Evolutionary conservation across 2,329 filamentous ascomycete genomes (phyloP).

Genomic region (Pestalotiopsis sp.): DNA sequence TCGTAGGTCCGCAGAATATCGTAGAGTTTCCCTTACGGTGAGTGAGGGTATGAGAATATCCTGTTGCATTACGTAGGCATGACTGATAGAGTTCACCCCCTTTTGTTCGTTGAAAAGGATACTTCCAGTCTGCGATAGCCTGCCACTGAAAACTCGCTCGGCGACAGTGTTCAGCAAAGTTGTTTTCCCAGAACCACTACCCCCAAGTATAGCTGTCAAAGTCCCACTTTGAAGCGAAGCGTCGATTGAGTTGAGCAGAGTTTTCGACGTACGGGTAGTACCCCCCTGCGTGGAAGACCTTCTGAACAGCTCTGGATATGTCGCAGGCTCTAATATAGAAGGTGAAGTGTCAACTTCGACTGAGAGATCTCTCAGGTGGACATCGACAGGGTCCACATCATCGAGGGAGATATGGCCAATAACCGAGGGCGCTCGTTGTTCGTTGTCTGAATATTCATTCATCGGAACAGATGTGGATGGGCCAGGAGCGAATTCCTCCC

Average conservation of each 20-base stretch:
- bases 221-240: constrained; percentile 67
- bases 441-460: not conserved
- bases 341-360: constrained; percentile 62
- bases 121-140: constrained; percentile 53
- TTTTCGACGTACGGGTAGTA: constrained; percentile 40
- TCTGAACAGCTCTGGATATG: constrained; percentile 43
- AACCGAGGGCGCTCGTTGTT: not conserved
- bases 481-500: constrained; percentile 9
- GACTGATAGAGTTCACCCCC: constrained; percentile 56
- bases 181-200: constrained; percentile 74
- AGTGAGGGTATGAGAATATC: constrained; percentile 73
- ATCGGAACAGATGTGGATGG: constrained; percentile 11
- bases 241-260: constrained; percentile 63
- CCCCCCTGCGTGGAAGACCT: constrained; percentile 31
- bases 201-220: constrained; percentile 75
- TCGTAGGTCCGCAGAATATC: constrained; percentile 72
- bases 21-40: constrained; percentile 75
- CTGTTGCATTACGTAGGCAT: constrained; percentile 76
- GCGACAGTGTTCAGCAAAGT: constrained; percentile 72
- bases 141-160: constrained; percentile 62
- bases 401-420: constrained; percentile 14
- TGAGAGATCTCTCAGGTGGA: constrained; percentile 46
- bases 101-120: constrained; percentile 63
- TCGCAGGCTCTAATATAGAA: constrained; percentile 49
- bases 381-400: constrained; percentile 47